These are phyloP conservation scores for Pneumocystis wakefieldiae DNA, from an alignment of 1,139 yeast species.

Conservation along the genomic window DNA sequence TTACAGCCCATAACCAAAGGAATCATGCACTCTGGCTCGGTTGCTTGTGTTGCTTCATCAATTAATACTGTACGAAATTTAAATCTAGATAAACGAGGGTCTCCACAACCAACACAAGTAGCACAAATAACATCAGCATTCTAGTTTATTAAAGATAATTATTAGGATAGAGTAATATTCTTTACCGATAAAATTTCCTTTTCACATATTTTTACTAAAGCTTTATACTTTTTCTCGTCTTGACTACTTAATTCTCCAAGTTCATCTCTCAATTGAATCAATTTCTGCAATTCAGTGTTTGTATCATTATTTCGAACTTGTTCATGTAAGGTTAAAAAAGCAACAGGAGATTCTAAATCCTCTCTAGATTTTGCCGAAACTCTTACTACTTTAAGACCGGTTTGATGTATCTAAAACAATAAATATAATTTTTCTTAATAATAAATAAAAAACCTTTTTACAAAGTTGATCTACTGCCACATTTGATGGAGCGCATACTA, in stretches of 20 bases:
- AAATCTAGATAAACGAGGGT: conserved; percentile 36
- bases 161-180: neutral
- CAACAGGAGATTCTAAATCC: conserved; percentile 51
- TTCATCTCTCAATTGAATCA: conserved; percentile 49
- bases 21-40: conserved; percentile 43
- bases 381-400: conserved; percentile 65
- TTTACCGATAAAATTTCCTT: neutral
- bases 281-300: conserved; percentile 56
- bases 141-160: conserved; percentile 31
- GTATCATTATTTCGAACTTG: conserved; percentile 55
- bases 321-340: conserved; percentile 47
- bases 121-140: conserved; percentile 58
- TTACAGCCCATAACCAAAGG: conserved; percentile 22
- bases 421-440: conserved; percentile 19
- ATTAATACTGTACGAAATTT: conserved; percentile 72
- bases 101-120: conserved; percentile 80
- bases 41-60: conserved; percentile 87
- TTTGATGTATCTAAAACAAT: neutral
- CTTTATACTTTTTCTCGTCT: conserved; percentile 47
- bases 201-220: conserved; percentile 36
- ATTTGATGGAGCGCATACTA: conserved; percentile 92
- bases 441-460: conserved; percentile 48
- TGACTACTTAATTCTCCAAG: conserved; percentile 59
- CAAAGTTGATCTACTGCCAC: conserved; percentile 51
- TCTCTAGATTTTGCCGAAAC: conserved; percentile 62